A percentile compares a stretch with the other conserved stretches of the same genome.
phyloP scores from a whole-genome alignment of 306 rosid species.

The Mimosa bimucronata region DNA sequence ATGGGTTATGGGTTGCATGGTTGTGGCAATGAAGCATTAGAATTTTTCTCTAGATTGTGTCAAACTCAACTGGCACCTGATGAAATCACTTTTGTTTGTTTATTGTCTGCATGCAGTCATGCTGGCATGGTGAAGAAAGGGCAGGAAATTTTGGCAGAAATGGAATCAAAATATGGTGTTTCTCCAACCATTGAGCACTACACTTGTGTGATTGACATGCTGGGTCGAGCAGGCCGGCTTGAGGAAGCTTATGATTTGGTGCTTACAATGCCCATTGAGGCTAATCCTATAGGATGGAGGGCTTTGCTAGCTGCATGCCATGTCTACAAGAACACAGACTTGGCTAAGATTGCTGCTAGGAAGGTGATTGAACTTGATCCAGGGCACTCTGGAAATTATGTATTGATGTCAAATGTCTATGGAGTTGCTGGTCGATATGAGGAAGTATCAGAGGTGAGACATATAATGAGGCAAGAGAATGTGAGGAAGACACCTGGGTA shows the following conservation, averaged over 20 bases:
- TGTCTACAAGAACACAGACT: slow-evolving; percentile 61
- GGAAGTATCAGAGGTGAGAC: slow-evolving; percentile 70
- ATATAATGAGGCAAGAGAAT: slow-evolving; percentile 71
- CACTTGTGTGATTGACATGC: slow-evolving; percentile 83
- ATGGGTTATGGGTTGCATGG: slow-evolving; percentile 86
- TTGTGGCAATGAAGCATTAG: slow-evolving; percentile 59
- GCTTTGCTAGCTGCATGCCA: slow-evolving; percentile 79
- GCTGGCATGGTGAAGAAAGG: slow-evolving; percentile 77
- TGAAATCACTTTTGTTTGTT: slow-evolving; percentile 70
- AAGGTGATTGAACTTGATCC: slow-evolving; percentile 73
- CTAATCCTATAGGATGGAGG: slow-evolving; percentile 69
- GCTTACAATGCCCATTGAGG: slow-evolving; percentile 54
- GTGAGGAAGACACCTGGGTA: slow-evolving; percentile 83
- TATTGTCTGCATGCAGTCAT: slow-evolving; percentile 80
- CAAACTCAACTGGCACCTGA: slow-evolving; percentile 52
- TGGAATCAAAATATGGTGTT: slow-evolving; percentile 63
- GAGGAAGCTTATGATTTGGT: slow-evolving; percentile 65
- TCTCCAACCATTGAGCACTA: slow-evolving; percentile 83
- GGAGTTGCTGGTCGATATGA: slow-evolving; percentile 70
- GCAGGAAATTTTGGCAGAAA: slow-evolving; percentile 54
- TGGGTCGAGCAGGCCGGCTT: slow-evolving; percentile 56
- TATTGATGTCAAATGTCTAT: slow-evolving; percentile 74
- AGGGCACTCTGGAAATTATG: slow-evolving; percentile 75
- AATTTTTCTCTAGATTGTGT: slow-evolving; percentile 58
- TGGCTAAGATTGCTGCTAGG: slow-evolving; percentile 64